A percentile compares a stretch with the other conserved stretches of the same genome.
These are phyloP conservation scores for Boeremia exigua DNA, from an alignment of 2,329 filamentous ascomycete species.

Conservation along the genomic window DNA sequence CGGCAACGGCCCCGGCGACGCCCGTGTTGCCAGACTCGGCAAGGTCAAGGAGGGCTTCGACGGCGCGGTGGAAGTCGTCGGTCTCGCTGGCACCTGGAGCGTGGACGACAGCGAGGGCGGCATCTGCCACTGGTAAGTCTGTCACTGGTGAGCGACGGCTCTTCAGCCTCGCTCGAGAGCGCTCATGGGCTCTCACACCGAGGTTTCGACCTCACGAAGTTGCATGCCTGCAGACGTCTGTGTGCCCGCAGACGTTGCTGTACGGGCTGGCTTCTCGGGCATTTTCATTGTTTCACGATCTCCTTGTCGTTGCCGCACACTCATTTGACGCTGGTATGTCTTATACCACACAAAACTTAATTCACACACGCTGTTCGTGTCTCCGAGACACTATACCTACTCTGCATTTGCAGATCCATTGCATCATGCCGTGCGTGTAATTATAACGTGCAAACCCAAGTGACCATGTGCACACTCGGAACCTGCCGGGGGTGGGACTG, in stretches of 20 bases:
- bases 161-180: slow-evolving; percentile 2
- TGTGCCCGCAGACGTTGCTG: slow-evolving; percentile 21
- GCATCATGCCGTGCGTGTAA: slow-evolving; percentile 6
- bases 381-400: background rate
- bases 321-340: slow-evolving; percentile 1
- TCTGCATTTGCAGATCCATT: background rate
- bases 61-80: slow-evolving; percentile 65
- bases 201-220: slow-evolving; percentile 18
- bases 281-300: slow-evolving; percentile 9
- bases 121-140: slow-evolving; percentile 40
- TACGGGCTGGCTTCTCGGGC: slow-evolving; percentile 21
- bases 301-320: slow-evolving; percentile 5
- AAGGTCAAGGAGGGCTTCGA: slow-evolving; percentile 61
- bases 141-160: no score
- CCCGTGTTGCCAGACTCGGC: slow-evolving; percentile 54
- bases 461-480: background rate
- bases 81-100: slow-evolving; percentile 86
- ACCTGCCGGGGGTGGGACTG: background rate
- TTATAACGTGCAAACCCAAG: background rate
- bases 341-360: slow-evolving; percentile 6
- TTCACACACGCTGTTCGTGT: slow-evolving; percentile 15
- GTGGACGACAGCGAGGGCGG: slow-evolving; percentile 79
- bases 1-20: slow-evolving; percentile 57
- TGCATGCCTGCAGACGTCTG: slow-evolving; percentile 21
- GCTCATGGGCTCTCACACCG: slow-evolving; percentile 6